These are phyloP conservation scores for Tulasnella sp. DNA, from an alignment of 768 basidiomycete genomes.

Conservation along the genomic window DNA sequence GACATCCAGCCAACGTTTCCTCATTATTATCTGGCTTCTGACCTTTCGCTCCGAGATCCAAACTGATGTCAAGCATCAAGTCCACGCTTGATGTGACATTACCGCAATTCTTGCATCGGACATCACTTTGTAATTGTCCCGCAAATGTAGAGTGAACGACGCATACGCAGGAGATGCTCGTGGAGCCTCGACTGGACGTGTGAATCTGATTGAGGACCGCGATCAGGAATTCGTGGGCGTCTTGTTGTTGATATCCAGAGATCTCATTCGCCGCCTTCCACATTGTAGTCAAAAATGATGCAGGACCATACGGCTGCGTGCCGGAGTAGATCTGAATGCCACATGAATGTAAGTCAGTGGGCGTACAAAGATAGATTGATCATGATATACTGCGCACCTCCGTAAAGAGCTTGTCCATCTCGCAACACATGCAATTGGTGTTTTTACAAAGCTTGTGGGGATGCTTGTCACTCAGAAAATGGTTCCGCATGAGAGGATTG, in stretches of 20 bases:
- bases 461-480: slow-evolving; percentile 86
- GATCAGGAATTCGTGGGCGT: slow-evolving; percentile 84
- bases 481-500: slow-evolving; percentile 81
- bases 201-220: slow-evolving; percentile 82
- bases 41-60: slow-evolving; percentile 52
- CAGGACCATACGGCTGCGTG: slow-evolving; percentile 61
- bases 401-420: slow-evolving; percentile 79
- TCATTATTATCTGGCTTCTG: slow-evolving; percentile 39
- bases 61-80: slow-evolving; percentile 82
- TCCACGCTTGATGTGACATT: slow-evolving; percentile 71
- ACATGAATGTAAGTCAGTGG: slow-evolving; percentile 3
- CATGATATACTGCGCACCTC: slow-evolving; percentile 37
- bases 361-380: neutral
- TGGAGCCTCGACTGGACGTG: slow-evolving; percentile 40
- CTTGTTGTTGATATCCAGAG: slow-evolving; percentile 88
- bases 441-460: slow-evolving; percentile 57
- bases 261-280: slow-evolving; percentile 73
- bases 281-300: slow-evolving; percentile 69
- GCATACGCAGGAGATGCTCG: slow-evolving; percentile 75
- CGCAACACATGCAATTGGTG: slow-evolving; percentile 77
- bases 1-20: slow-evolving; percentile 62
- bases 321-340: slow-evolving; percentile 37
- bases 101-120: slow-evolving; percentile 77
- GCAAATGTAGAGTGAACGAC: slow-evolving; percentile 86
- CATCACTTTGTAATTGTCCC: slow-evolving; percentile 78